These are phyloP conservation scores for Kazachstania bromeliacearum DNA, from an alignment of 805 yeast genomes.

Conservation along the genomic window DNA sequence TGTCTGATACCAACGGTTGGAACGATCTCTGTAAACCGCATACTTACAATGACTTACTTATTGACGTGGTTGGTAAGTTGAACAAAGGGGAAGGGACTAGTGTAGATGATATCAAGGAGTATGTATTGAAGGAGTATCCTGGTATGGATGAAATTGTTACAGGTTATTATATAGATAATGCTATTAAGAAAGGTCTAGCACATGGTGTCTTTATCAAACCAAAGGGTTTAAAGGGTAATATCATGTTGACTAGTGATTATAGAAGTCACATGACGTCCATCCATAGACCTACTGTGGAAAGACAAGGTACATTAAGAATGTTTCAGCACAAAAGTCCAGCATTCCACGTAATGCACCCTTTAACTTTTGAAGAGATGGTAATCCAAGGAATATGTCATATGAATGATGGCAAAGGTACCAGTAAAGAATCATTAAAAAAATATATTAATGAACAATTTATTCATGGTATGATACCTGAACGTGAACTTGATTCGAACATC, in stretches of 20 bases:
- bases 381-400: conserved; percentile 36
- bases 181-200: conserved; percentile 72
- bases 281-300: conserved; percentile 3
- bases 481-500: conserved; percentile 60
- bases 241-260: conserved; percentile 38
- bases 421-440: conserved; percentile 81
- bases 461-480: conserved; percentile 35
- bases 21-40: neutral
- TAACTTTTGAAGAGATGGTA: conserved; percentile 11
- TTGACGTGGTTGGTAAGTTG: conserved; percentile 24
- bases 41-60: neutral
- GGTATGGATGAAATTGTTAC: conserved; percentile 22
- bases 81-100: conserved; percentile 76
- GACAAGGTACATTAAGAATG: conserved; percentile 4
- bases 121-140: conserved; percentile 36
- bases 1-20: neutral
- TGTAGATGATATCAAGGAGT: conserved; percentile 81
- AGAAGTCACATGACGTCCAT: conserved; percentile 1
- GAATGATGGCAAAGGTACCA: conserved; percentile 72
- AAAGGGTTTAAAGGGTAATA: conserved; percentile 86
- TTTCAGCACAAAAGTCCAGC: neutral
- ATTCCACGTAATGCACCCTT: conserved; percentile 1
- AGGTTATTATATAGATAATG: conserved; percentile 44
- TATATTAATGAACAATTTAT: conserved; percentile 44
- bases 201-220: conserved; percentile 74